Evolutionary conservation across 2,329 filamentous ascomycete genomes (phyloP).

Genomic region (Penicillium vulpinum): DNA sequence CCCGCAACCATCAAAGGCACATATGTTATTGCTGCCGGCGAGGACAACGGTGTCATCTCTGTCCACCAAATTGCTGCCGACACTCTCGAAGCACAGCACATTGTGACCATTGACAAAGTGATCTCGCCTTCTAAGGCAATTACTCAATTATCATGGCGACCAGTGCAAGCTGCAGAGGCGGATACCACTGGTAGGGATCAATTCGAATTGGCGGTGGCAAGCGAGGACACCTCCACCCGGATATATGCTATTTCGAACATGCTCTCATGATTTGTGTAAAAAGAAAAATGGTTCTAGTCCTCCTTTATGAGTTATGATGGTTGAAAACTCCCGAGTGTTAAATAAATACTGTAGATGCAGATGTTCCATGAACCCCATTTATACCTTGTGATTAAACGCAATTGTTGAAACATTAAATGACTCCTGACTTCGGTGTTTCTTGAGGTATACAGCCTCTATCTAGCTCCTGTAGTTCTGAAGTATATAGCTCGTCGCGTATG

Average conservation of each 20-base stretch:
- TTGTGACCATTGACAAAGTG: constrained; percentile 34
- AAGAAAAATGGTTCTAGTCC: constrained; percentile 2
- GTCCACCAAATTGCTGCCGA: constrained; percentile 42
- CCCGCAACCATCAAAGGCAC: constrained; percentile 28
- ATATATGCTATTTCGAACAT: constrained; percentile 41
- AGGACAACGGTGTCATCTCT: constrained; percentile 49
- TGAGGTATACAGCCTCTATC: too few species aligned
- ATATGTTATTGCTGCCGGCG: constrained; percentile 47
- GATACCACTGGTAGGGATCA: constrained; percentile 13
- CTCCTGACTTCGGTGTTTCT: too few species aligned
- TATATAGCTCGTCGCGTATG: too few species aligned
- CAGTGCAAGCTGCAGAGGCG: constrained; percentile 30
- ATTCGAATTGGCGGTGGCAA: constrained; percentile 46
- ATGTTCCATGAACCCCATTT: too few species aligned
- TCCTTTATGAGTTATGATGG: constrained; percentile 14
- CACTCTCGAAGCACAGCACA: constrained; percentile 30
- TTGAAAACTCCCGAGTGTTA: background rate
- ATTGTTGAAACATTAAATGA: too few species aligned
- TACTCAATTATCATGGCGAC: constrained; percentile 69
- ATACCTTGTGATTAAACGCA: too few species aligned
- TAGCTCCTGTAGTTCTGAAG: too few species aligned
- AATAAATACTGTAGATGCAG: background rate
- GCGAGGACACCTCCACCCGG: constrained; percentile 47
- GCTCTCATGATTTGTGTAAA: constrained; percentile 26
- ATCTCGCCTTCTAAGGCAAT: constrained; percentile 64